These are phyloP conservation scores for Hyphodiscus sp. DNA, from an alignment of 2,329 filamentous ascomycete species.

Conservation along the genomic window DNA sequence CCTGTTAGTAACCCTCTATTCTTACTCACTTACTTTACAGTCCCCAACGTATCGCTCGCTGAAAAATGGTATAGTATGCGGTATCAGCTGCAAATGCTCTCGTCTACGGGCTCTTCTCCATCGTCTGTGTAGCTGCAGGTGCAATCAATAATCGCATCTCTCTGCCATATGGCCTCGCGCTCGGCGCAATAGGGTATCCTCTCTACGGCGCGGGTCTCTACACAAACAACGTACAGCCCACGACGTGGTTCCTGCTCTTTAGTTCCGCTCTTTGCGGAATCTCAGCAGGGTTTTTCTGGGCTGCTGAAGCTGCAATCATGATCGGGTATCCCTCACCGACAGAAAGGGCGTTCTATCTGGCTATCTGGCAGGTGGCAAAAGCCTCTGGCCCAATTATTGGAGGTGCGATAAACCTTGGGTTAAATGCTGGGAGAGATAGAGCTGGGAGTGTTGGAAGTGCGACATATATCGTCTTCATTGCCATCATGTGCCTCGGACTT, in stretches of 20 bases:
- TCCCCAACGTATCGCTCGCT: too few relatives aligned
- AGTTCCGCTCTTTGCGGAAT: conserved; percentile 34
- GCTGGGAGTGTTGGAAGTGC: conserved; percentile 31
- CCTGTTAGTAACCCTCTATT: conserved; percentile 17
- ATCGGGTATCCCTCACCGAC: conserved; percentile 32
- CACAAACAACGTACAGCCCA: conserved; percentile 32
- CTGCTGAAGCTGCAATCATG: conserved; percentile 35
- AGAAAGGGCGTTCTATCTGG: conserved; percentile 22
- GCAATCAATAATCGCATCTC: conserved; percentile 34
- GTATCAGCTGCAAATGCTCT: conserved; percentile 41
- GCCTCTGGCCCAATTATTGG: conserved; percentile 38
- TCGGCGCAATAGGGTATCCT: conserved; percentile 38
- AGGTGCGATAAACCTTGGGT: conserved; percentile 42
- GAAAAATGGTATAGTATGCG: conserved; percentile 20
- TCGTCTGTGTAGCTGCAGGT: conserved; percentile 37
- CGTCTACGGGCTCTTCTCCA: conserved; percentile 39
- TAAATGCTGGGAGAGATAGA: conserved; percentile 32
- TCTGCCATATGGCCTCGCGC: conserved; percentile 33
- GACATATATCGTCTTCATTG: conserved; percentile 41
- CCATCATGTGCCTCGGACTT: conserved; percentile 40
- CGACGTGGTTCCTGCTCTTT: conserved; percentile 36
- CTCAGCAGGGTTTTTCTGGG: conserved; percentile 37
- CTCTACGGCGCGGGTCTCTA: conserved; percentile 36
- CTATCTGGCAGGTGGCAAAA: conserved; percentile 36
- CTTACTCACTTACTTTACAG: too few relatives aligned